These are phyloP conservation scores for Verbascum thapsus DNA, from an alignment of 257 asterid genomes.

Conservation along the genomic window DNA sequence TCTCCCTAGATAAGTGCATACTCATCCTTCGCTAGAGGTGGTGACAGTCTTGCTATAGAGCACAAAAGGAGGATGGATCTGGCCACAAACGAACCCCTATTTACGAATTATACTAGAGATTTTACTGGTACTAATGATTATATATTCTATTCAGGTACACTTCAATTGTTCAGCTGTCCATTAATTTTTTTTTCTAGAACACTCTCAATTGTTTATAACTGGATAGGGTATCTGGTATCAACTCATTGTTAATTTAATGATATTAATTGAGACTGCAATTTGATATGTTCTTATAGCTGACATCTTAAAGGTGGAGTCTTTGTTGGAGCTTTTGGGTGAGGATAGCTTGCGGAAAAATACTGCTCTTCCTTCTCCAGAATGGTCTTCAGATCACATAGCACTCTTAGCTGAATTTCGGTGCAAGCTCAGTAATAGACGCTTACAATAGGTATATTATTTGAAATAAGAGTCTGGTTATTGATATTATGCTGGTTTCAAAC, in stretches of 20 bases:
- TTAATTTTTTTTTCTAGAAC: background rate
- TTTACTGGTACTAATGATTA: slow-evolving; percentile 93
- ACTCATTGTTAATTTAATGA: background rate
- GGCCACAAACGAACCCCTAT: slow-evolving; percentile 83
- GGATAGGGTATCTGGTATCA: background rate
- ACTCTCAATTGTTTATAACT: background rate
- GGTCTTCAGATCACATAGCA: slow-evolving; percentile 99
- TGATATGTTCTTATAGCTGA: slow-evolving; percentile 58
- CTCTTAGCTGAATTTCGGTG: slow-evolving; percentile 94
- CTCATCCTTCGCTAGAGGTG: slow-evolving; percentile 88
- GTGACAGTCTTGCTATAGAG: slow-evolving; percentile 66
- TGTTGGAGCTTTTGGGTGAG: slow-evolving; percentile 96
- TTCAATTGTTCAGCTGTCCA: background rate
- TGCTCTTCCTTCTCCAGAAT: slow-evolving; percentile 97
- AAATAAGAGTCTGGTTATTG: no score
- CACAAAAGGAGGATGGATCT: slow-evolving; percentile 89
- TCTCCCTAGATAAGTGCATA: slow-evolving; percentile 87
- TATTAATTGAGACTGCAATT: background rate
- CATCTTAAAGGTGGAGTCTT: slow-evolving; percentile 79
- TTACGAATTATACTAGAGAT: slow-evolving; percentile 93
- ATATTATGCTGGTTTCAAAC: no score
- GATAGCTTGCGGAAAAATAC: slow-evolving; percentile 92
- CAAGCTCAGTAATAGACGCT: slow-evolving; percentile 76
- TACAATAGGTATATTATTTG: slow-evolving; percentile 41
- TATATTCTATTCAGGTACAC: slow-evolving; percentile 91